A percentile compares a stretch with the other conserved stretches of the same genome.
Conservation (phyloP, 2,329 filamentous ascomycete species). For the Cordyceps farinosa region DNA sequence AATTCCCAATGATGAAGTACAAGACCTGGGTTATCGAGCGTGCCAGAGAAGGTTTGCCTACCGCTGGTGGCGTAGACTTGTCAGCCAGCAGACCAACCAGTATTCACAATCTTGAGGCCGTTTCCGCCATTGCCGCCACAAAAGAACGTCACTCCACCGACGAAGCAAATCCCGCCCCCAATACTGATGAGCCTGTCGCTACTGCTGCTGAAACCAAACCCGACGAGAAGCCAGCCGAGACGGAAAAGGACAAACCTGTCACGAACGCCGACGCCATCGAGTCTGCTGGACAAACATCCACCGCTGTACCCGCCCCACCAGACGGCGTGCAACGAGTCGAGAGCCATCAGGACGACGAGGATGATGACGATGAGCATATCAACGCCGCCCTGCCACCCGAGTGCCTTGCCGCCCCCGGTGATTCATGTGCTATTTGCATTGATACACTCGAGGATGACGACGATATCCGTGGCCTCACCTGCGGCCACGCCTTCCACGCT, state of each 20-base stretch:
- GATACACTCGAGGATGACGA: slow-evolving; percentile 93
- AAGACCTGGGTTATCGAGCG: slow-evolving; percentile 87
- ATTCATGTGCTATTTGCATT: slow-evolving; percentile 94
- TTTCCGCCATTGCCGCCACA: slow-evolving; percentile 41
- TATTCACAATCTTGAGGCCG: slow-evolving; percentile 63
- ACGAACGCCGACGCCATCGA: slow-evolving; percentile 16
- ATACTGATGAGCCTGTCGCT: slow-evolving; percentile 22
- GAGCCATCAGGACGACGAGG: slow-evolving; percentile 56
- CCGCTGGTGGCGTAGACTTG: slow-evolving; percentile 76
- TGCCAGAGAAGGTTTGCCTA: slow-evolving; percentile 77
- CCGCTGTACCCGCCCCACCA: slow-evolving; percentile 24
- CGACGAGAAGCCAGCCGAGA: slow-evolving; percentile 20
- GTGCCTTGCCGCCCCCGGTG: slow-evolving; percentile 74
- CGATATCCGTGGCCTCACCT: slow-evolving; percentile 88
- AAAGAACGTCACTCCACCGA: slow-evolving; percentile 47
- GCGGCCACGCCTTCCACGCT: slow-evolving; percentile 97
- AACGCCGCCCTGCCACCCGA: slow-evolving; percentile 78
- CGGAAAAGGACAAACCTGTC: slow-evolving; percentile 20
- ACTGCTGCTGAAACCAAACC: slow-evolving; percentile 22
- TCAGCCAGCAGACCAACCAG: slow-evolving; percentile 71
- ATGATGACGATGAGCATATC: slow-evolving; percentile 78
- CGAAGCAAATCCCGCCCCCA: slow-evolving; percentile 33
- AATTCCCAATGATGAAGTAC: slow-evolving; percentile 94
- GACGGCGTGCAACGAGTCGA: slow-evolving; percentile 37
- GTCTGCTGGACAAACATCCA: slow-evolving; percentile 26